Conservation (phyloP, 805 yeast species). For the Candida jianshihensis region DNA sequence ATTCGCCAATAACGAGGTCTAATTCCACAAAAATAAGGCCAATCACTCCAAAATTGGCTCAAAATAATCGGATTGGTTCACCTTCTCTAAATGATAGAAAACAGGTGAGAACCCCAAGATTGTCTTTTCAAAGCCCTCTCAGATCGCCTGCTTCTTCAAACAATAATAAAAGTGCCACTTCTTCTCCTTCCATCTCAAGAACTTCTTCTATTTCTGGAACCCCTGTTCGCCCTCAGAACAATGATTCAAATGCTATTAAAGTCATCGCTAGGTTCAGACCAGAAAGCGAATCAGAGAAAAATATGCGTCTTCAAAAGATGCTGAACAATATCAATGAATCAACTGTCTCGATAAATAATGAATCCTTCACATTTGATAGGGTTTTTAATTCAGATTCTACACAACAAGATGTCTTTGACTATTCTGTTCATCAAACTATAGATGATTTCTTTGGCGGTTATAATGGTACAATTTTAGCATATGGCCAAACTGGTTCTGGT, state of each 20-base stretch:
- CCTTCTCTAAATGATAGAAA: neutral
- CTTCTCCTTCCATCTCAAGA: neutral
- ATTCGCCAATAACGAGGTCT: neutral
- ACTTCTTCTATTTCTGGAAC: neutral
- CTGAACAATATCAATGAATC: constrained; percentile 13
- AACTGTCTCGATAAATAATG: constrained; percentile 9
- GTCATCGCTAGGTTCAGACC: constrained; percentile 76
- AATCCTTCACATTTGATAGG: constrained; percentile 53
- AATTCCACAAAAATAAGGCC: neutral
- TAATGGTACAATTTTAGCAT: constrained; percentile 70
- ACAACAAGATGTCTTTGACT: constrained; percentile 55
- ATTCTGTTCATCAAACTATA: constrained; percentile 54
- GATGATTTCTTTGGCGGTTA: constrained; percentile 69
- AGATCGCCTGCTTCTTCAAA: too few relatives aligned
- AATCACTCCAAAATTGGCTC: neutral
- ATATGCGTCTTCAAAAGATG: constrained; percentile 3
- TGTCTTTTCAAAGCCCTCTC: neutral
- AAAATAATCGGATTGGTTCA: too few relatives aligned
- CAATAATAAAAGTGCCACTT: too few relatives aligned
- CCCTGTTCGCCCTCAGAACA: neutral
- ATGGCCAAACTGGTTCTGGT: constrained; percentile 78
- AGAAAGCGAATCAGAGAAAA: constrained; percentile 29
- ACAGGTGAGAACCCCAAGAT: neutral
- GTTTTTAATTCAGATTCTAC: constrained; percentile 46
- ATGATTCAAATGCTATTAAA: constrained; percentile 35